These are phyloP conservation scores for Nelumbo lutea DNA, from an alignment of 164 flowering plant species.

Conservation along the genomic window DNA sequence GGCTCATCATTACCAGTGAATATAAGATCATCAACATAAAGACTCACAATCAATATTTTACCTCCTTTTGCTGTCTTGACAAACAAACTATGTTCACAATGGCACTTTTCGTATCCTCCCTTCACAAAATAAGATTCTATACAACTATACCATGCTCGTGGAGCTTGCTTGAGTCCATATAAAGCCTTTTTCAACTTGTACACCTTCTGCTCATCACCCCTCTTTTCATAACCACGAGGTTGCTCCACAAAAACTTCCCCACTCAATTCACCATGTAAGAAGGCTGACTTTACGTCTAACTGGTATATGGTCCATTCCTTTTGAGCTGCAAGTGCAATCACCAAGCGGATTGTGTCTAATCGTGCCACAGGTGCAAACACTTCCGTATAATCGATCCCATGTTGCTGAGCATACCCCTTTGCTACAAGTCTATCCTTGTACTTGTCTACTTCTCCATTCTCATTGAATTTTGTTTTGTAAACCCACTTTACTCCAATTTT, in stretches of 20 bases:
- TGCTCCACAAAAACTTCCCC: background rate
- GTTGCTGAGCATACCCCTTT: background rate
- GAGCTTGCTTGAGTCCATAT: too few species aligned
- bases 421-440: background rate
- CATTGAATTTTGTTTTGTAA: background rate
- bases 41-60: background rate
- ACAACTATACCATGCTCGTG: background rate
- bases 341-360: background rate
- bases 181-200: too few species aligned
- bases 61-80: background rate
- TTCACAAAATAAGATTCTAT: constrained; percentile 1
- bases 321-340: background rate
- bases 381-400: background rate
- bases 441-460: too few species aligned
- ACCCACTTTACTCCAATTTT: constrained; percentile 4
- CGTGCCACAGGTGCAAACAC: too few species aligned
- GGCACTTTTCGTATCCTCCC: background rate
- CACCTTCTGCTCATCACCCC: background rate
- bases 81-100: background rate
- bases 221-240: background rate
- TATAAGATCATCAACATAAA: too few species aligned
- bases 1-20: too few species aligned
- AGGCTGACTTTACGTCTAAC: background rate
- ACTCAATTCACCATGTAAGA: background rate
- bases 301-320: background rate